Evolutionary conservation across 129 eudicot genomes (phyloP), one percentile per base, ranked within the genome.

Genomic region (Smallanthus sonchifolius): DNA sequence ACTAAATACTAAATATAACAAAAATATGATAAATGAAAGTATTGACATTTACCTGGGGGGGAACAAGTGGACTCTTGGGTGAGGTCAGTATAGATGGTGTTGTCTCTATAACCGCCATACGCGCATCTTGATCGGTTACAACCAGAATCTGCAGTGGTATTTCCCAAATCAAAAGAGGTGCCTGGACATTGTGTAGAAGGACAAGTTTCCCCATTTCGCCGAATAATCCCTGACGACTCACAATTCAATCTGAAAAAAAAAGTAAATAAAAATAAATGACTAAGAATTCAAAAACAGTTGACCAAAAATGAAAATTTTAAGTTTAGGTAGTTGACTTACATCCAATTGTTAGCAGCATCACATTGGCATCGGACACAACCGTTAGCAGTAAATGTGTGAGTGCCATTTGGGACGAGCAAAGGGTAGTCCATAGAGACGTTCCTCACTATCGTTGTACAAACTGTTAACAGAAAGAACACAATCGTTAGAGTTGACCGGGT

Each of bases 331-430:
- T 68, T 38, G 66, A 76, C 96, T 87, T 82, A 92, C 96, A 69
- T 79, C 85, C 75, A 87, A 81, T 75, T 92, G 66, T 78, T 81
- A n/a, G 87, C 83, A 72, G 92, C 83, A 35, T 77, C 56, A 72
- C 98, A 92, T 10, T 44, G 76, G 83, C 98, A 92, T 76, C 16
- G 49, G 15, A 89, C 89, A 16, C 97, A 92, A 61, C 72, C 79
- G 42, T 44, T 68, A 36, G 96, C 94, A 19, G 96, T 89, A 77
- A 57, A 51, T 30, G 20, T 64, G 36, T 85, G 85, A 24, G 91
- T 85, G 20, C 77, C 89, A 34, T 76, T 87, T 14, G 96, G 75
- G 64, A 89, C 86, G 39, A 83, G 96, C 71, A 92, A 61, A 49
- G 95, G 92, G 80, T 80, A 83, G 91, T 89, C 98, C 67, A 28